Evolutionary conservation across 305 asterid genomes (phyloP), one percentile per base, ranked within the genome.

Genomic region (Plantago coronopus): DNA sequence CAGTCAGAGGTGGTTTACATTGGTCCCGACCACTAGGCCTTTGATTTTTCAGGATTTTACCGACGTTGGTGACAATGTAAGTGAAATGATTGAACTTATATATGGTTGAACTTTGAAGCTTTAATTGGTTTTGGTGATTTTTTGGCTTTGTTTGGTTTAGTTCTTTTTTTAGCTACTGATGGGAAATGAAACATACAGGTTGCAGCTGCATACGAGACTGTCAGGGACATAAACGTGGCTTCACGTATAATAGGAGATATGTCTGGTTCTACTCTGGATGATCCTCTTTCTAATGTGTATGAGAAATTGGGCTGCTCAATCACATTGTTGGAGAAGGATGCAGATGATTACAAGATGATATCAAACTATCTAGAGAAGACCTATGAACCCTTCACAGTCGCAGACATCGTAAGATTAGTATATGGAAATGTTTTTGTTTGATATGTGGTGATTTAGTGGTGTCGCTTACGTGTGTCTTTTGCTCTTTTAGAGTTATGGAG

Each of bases 41-140:
- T 80, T 68, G 7, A 53, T 47, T 31, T 78, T 86, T 18, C 73
- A 58, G 10, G 95, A 88, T 62, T 69, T 71, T 3, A 63, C 48
- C 16, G 97, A 88, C 56, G 56, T 85, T 29, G 91, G 95, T 0
- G 95, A 91, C 37, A 90, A 88, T 58, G 96, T 88, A 61, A 84
- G 94, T 75, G 38, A 31, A 3, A 1, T 27, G 5, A 27, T 27
- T 27, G 5, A n/a, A n/a, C n/a, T n/a, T n/a, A n/a, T n/a, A n/a
- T n/a, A n/a, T n/a, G n/a, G n/a, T n/a, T n/a, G n/a, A n/a, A n/a
- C n/a, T n/a, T n/a, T n/a, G n/a, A n/a, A n/a, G n/a, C n/a, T n/a
- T n/a, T n/a, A n/a, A n/a, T n/a, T n/a, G n/a, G n/a, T n/a, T n/a
- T 27, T 27, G 31, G 31, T 27, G 31, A n/a, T n/a, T n/a, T n/a